Conservation (phyloP, 176 grass and related monocot genomes). For the Calamus simplicifolius region DNA sequence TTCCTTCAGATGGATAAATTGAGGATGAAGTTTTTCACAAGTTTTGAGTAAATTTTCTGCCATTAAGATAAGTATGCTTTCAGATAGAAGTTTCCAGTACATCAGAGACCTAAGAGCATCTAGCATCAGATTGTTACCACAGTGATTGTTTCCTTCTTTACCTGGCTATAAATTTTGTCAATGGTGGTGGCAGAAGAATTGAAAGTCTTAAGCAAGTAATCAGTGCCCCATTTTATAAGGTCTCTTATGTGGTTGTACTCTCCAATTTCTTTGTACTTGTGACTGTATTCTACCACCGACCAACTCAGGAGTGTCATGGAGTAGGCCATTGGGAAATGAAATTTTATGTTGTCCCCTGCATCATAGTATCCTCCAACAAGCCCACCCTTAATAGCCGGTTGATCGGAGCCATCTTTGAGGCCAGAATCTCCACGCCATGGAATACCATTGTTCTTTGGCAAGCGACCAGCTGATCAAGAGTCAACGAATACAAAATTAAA, state of each 20-base stretch:
- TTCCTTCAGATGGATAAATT: too few relatives aligned
- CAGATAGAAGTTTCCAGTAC: too few relatives aligned
- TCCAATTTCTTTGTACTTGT: constrained; percentile 77
- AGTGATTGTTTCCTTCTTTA: constrained; percentile 3
- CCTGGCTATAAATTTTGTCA: constrained; percentile 72
- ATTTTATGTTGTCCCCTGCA: constrained; percentile 97
- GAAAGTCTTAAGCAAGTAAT: constrained; percentile 87
- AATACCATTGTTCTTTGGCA: constrained; percentile 86
- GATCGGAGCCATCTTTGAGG: constrained; percentile 48
- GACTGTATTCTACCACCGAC: constrained; percentile 87
- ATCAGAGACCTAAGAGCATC: too few relatives aligned
- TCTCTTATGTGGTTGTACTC: constrained; percentile 93
- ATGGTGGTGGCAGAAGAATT: constrained; percentile 75
- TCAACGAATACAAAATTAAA: not conserved
- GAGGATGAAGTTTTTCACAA: too few relatives aligned
- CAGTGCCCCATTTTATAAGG: constrained; percentile 94
- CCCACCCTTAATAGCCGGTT: constrained; percentile 59
- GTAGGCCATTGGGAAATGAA: constrained; percentile 97
- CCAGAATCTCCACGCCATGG: constrained; percentile 72
- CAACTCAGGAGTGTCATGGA: constrained; percentile 96
- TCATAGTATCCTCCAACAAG: constrained; percentile 95
- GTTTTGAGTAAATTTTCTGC: too few relatives aligned
- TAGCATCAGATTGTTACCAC: too few relatives aligned
- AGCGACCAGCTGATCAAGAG: constrained; percentile 40
- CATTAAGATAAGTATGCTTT: too few relatives aligned